Evolutionary conservation across 345 rosid species (phyloP), one percentile per base, ranked within the genome.

Genomic region (Adansonia digitata): DNA sequence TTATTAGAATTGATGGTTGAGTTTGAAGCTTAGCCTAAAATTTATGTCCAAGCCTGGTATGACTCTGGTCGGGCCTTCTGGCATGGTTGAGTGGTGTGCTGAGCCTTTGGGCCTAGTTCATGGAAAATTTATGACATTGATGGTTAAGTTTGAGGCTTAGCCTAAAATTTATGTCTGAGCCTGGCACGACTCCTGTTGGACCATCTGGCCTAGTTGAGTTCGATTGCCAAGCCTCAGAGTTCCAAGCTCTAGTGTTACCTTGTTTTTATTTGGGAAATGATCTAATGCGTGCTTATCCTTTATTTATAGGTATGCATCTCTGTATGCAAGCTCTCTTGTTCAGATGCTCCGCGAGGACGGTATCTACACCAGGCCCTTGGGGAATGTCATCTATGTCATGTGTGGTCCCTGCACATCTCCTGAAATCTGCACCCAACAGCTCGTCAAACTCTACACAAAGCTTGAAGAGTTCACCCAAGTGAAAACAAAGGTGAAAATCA

Each of bases 371-470:
- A 87, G 97, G 59, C 97, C 98, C 61, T 85, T 95, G 24, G 99
- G 99, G 43, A 90, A 90, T 80, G 96, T 93, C 22, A 82, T 95
- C 15, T 95, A 95, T 78, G 86, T 95, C 78, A 88, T 95, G 90
- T 93, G 93, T 69, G 93, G 96, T 0, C 98, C 99, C 68, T 91
- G 93, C 74, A 88, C 97, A 12, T 72, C 92, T 48, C 89, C 98
- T 5, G 82, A 85, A 48, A 77, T 75, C 72, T 95, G 98, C 88
- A 61, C 63, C n/a, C 82, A 49, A 63, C 85, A 87, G 8, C 93
- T 95, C 31, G 7, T 77, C 79, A 90, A 88, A 74, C 89, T 94
- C 75, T 65, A 84, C 71, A 74, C 29, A 64, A 81, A 89, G 71
- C 93, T 95, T 20, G 85, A 85, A 56, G 89, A 83, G 63, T 88